These are phyloP conservation scores for Kalanchoe fedtschenkoi DNA, from an alignment of 164 flowering plant species.

Conservation along the genomic window DNA sequence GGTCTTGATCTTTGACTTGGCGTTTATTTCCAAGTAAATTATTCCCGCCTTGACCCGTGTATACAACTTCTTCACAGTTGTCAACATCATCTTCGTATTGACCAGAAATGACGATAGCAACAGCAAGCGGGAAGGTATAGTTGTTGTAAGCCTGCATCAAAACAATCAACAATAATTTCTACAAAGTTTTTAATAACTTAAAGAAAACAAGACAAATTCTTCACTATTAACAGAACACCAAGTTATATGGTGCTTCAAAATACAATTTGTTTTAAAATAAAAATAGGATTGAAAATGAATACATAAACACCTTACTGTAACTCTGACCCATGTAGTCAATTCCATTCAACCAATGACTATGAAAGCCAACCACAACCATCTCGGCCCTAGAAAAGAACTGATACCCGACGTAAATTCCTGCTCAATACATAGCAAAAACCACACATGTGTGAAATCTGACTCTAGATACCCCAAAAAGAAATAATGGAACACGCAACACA, in stretches of 20 bases:
- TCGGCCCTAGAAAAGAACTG: conserved; percentile 84
- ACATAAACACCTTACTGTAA: conserved; percentile 23
- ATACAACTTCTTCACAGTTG: conserved; percentile 68
- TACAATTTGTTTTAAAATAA: background rate
- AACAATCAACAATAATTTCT: background rate
- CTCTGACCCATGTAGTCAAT: conserved; percentile 62
- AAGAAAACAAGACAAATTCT: too few species aligned
- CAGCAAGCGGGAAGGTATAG: conserved; percentile 56
- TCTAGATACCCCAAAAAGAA: background rate
- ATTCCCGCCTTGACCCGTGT: conserved; percentile 96
- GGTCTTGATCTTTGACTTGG: conserved; percentile 56
- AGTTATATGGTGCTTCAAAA: background rate
- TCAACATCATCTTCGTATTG: conserved; percentile 89
- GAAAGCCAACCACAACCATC: conserved; percentile 84
- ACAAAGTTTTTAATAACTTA: background rate
- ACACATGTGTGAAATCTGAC: background rate
- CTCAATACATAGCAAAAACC: conserved; percentile 7
- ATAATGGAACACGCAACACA: conserved; percentile 1
- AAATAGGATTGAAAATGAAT: background rate
- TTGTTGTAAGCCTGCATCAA: conserved; percentile 24
- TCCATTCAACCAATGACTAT: conserved; percentile 87
- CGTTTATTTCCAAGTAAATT: conserved; percentile 61
- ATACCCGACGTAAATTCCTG: conserved; percentile 83
- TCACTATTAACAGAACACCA: too few species aligned
- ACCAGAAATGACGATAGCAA: conserved; percentile 76